Percentiles rank a stretch among this genome's conserved stretches.
phyloP scores from a whole-genome alignment of 1,139 yeast genomes.

The Nakaseomyces bracarensis region DNA sequence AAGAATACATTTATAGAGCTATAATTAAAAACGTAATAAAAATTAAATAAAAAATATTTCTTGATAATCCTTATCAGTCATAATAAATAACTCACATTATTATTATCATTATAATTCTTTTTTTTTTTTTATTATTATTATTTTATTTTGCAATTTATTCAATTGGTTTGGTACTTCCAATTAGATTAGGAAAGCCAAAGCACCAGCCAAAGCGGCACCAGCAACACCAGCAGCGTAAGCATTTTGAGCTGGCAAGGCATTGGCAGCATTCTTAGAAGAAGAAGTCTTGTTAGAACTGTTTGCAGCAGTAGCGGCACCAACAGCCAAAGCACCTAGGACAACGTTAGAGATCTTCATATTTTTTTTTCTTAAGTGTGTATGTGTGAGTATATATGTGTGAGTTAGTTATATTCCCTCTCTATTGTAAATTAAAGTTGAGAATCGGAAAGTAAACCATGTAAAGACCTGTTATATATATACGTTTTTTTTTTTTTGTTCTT shows the following conservation, averaged over 20 bases:
- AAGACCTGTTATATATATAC: too few species aligned
- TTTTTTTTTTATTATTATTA: background rate
- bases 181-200: slow-evolving; percentile 24
- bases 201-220: slow-evolving; percentile 28
- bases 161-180: background rate
- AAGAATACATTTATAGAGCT: too few species aligned
- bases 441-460: too few species aligned
- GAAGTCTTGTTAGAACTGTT: slow-evolving; percentile 9
- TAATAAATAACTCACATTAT: background rate
- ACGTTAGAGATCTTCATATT: slow-evolving; percentile 23
- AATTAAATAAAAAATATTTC: too few species aligned
- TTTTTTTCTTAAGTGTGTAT: background rate
- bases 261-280: slow-evolving; percentile 14
- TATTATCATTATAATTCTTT: background rate
- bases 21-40: too few species aligned
- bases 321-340: slow-evolving; percentile 20
- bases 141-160: background rate
- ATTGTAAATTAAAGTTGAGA: too few species aligned
- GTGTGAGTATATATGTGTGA: background rate
- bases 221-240: slow-evolving; percentile 16
- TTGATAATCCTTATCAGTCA: too few species aligned
- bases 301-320: slow-evolving; percentile 13
- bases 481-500: too few species aligned
- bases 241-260: slow-evolving; percentile 8
- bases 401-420: background rate